Base-by-base conservation (phyloP, 345 rosid species). In the Gossypium mustelinum region DNA sequence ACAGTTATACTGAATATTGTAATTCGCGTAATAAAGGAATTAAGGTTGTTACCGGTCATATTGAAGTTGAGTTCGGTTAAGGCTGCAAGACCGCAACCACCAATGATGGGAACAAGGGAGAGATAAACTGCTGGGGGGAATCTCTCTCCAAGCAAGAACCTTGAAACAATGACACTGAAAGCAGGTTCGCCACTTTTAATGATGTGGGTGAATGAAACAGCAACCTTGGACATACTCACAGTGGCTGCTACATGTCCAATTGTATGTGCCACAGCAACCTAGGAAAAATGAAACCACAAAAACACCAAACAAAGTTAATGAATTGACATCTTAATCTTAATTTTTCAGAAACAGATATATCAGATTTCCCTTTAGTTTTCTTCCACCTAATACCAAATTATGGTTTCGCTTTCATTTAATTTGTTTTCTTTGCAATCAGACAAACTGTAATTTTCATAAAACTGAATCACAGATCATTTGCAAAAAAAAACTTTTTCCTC, bases 181-280 rank as follows among this genome's bases (percentile, higher is more conserved):
- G 99, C 99, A 0, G 98, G 99, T 77, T 95, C 99, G n/a, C 94
- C 99, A 79, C 99, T 95, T 88, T 95, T 95, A 80, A 93, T 93
- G 77, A 95, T 93, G 78, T 95, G 99, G 24, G 99, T 95, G 86
- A 95, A 95, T 2, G 99, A 95, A 57, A 95, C 99, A n/a, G 98
- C 99, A 78, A 95, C 99, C 86, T 95, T 95, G 12, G 99, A 95
- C 98, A 95, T 95, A 70, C 99, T 95, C 82, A 95, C 99, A 0
- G 99, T 95, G 51, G 99, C 99, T 48, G 99, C 99, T 65, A 95
- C 99, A 83, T 95, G 99, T 79, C 98, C 99, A 73, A 95, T 93
- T 66, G 99, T 91, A 66, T 95, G 99, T 22, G 98, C 99, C 83
- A 95, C 93, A 51, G 99, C 99, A 85, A 95, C 99, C 99, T 95